Evolutionary conservation across 1,284 basidiomycete species (phyloP).

Genomic region (Apiotrichum porosum): DNA sequence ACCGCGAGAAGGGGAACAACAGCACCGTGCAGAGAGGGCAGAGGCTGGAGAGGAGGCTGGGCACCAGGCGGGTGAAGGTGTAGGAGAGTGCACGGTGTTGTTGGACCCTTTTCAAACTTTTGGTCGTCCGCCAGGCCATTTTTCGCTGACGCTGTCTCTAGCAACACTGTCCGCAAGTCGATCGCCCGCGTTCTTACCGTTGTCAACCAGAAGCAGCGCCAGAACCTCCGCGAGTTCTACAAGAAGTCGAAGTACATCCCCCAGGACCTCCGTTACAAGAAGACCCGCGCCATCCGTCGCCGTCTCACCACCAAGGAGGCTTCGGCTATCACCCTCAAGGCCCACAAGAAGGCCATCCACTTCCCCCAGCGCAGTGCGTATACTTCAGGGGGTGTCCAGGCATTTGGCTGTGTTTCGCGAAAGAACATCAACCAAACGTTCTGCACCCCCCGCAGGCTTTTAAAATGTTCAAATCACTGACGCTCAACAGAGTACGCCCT

Average conservation of each 20-base stretch:
- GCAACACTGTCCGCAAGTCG: conserved; percentile 95
- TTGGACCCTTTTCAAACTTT: too few relatives aligned
- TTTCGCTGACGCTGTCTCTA: conserved; percentile 43
- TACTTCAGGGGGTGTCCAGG: background rate
- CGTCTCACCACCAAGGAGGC: conserved; percentile 84
- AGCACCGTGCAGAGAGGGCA: too few relatives aligned
- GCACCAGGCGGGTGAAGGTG: too few relatives aligned
- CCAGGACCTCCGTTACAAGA: conserved; percentile 96
- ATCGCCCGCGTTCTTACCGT: conserved; percentile 98
- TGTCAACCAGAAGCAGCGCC: conserved; percentile 96
- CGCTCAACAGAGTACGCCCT: conserved; percentile 41
- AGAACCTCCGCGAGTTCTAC: conserved; percentile 97
- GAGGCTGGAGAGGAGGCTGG: too few relatives aligned
- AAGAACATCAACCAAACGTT: too few relatives aligned
- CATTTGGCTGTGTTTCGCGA: too few relatives aligned
- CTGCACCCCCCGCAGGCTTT: too few relatives aligned
- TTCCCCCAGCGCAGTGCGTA: conserved; percentile 62
- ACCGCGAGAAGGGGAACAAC: background rate
- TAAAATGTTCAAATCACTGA: background rate
- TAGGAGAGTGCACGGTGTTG: too few relatives aligned
- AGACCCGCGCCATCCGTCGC: conserved; percentile 97
- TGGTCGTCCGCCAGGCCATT: too few relatives aligned
- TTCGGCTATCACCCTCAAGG: conserved; percentile 78
- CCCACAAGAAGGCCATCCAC: conserved; percentile 88
- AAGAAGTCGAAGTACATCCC: conserved; percentile 85